Base-by-base conservation (phyloP, 805 yeast genomes). In the Zygosaccharomyces bisporus region DNA sequence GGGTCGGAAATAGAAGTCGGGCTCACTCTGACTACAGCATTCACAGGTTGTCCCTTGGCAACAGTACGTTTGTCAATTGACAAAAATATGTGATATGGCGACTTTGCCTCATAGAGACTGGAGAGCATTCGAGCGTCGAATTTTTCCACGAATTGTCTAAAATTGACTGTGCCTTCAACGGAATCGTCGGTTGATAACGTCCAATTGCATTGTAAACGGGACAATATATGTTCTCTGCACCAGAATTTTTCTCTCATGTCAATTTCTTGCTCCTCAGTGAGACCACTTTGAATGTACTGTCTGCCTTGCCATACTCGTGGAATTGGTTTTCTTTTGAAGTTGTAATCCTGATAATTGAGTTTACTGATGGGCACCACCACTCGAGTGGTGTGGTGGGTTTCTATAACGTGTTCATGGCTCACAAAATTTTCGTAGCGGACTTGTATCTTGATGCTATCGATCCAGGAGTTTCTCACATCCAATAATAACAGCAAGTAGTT, bases 391-490 rank as follows among this genome's bases (percentile, higher is more conserved):
- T 72, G 72, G 14, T 68, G 58, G 1, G 80, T 69, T 30, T 70
- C 70, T 25, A 77, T 66, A 3, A 62, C 43, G 34, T 52, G 41
- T 3, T 49, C 45, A 4, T 49, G 47, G 8, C 57, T 55, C 2
- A 43, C 32, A 16, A 57, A 63, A 4, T 66, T 63, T 13, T 63
- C 63, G 47, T 68, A 70, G 1, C 53, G 51, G 8, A 76, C 46
- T 2, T 63, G 53, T 3, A 72, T 57, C 6, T 58, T 53, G 46
- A 78, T 63, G 21, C 75, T 74, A 39, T 81, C 82, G 5, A 76
- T 72, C 93, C 96, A 90, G 2, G 85, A 73, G 60, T 93, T 91
- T 51, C 88, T 75, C 45, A 93, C 64, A 60, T 93, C 98, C 10
- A 91, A 56, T 1, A 87, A 72, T 43, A 85, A 66, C 37, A 84